Evolutionary conservation across 2,329 filamentous ascomycete species (phyloP).

Genomic region (Elsinoe arachidis): DNA sequence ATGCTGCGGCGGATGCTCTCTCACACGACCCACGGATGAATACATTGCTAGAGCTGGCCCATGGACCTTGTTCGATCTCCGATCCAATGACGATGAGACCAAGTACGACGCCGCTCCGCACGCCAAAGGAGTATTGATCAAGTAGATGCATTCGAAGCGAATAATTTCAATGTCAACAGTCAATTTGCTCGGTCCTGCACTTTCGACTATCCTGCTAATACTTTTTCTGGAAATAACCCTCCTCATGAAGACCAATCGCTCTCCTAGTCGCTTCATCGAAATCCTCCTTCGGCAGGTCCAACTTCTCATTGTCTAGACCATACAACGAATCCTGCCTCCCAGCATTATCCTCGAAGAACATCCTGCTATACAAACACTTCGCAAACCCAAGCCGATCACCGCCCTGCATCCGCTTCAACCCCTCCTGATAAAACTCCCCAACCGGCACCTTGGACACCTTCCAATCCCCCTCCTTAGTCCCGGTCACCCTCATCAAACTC

Average conservation of each 20-base stretch:
- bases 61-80: slow-evolving; percentile 28
- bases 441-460: slow-evolving; percentile 19
- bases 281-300: slow-evolving; percentile 20
- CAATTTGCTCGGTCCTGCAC: not conserved
- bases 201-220: not conserved
- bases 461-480: slow-evolving; percentile 31
- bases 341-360: slow-evolving; percentile 37
- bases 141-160: slow-evolving; percentile 14
- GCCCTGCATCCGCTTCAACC: slow-evolving; percentile 34
- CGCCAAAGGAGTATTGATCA: slow-evolving; percentile 26
- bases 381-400: slow-evolving; percentile 39
- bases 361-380: slow-evolving; percentile 46
- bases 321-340: slow-evolving; percentile 27
- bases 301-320: slow-evolving; percentile 19
- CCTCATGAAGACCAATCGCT: not conserved
- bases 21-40: slow-evolving; percentile 28
- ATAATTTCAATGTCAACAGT: not conserved
- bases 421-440: slow-evolving; percentile 41
- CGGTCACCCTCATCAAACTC: slow-evolving; percentile 27
- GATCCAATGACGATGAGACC: slow-evolving; percentile 24
- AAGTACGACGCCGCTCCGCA: slow-evolving; percentile 29
- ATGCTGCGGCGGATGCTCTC: slow-evolving; percentile 29
- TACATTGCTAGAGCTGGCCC: slow-evolving; percentile 28
- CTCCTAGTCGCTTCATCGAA: slow-evolving; percentile 20
- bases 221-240: not conserved